Evolutionary conservation across 257 asterid genomes (phyloP).

Genomic region (Orobanche coerulescens): DNA sequence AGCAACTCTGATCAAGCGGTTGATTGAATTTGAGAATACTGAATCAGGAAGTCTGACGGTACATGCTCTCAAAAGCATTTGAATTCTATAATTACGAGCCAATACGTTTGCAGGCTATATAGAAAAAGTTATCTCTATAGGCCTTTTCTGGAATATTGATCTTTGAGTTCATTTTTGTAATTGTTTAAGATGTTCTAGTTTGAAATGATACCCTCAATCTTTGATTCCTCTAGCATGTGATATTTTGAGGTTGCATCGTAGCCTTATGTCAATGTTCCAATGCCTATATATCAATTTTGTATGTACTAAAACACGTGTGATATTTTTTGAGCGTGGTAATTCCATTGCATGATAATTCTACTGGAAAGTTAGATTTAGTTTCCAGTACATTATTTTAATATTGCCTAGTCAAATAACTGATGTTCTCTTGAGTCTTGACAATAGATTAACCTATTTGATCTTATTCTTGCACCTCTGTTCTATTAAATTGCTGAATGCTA

Average conservation of each 20-base stretch:
- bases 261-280: not conserved
- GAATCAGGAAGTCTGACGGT: slow-evolving; percentile 84
- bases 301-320: not conserved
- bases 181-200: not conserved
- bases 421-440: not conserved
- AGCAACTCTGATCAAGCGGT: slow-evolving; percentile 74
- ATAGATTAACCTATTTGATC: slow-evolving; percentile 10
- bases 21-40: slow-evolving; percentile 87
- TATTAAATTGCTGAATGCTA: slow-evolving; percentile 3
- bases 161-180: not conserved
- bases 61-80: slow-evolving; percentile 21
- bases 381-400: not conserved
- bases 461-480: not conserved
- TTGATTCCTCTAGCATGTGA: not conserved
- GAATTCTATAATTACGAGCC: not conserved
- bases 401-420: slow-evolving; percentile 8
- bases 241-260: not conserved
- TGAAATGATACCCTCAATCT: not conserved
- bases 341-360: not conserved
- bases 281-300: not conserved
- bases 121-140: not conserved
- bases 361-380: not conserved
- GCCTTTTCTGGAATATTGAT: no score
- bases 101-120: slow-evolving; percentile 1
- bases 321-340: not conserved